Base-by-base conservation (phyloP, 805 yeast genomes). In the Myxozyma neotropica region DNA sequence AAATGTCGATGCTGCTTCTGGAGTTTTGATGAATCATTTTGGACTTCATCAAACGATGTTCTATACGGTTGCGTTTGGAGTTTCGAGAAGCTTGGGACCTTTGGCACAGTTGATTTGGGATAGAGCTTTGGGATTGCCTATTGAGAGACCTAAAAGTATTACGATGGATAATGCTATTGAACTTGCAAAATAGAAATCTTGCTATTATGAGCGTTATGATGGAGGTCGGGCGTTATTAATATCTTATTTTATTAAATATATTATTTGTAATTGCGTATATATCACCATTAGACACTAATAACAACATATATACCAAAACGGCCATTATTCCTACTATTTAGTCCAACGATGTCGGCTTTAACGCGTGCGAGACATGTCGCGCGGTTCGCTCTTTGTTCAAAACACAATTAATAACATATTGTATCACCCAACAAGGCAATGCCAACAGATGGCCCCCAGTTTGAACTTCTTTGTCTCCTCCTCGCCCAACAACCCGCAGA, bases 131-230 rank as follows among this genome's bases (percentile, higher is more conserved):
- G 93, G 93, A 54, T 73, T 87, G 74, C 90, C 94, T 57, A 86
- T 88, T 67, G 94, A 88, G 77, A 82, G 94, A 73, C 94, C 94
- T 72, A 87, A 85, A 80, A 85, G 96, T 64, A 88, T 90, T 88
- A 88, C 96, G 63, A 89, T 96, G 67, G 92, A 89, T 78, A 90
- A 89, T 80, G 89, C 87, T 81, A 85, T 83, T 72, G 89, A 89
- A 81, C 42, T 38, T 38, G 42, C 42, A 38, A 38, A 38, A n/a
- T 38, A 38, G 33, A 29, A 10, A 29, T n/a, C n/a, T n/a, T n/a
- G n/a, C n/a, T n/a, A n/a, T n/a, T n/a, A n/a, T n/a, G n/a, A n/a
- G n/a, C n/a, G n/a, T n/a, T n/a, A n/a, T n/a, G n/a, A n/a, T n/a
- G n/a, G n/a, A n/a, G n/a, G 36, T 33, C 36, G 8, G 36, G 36